Evolutionary conservation across 768 basidiomycete genomes (phyloP).

Genomic region (Cytidiella melzeri): DNA sequence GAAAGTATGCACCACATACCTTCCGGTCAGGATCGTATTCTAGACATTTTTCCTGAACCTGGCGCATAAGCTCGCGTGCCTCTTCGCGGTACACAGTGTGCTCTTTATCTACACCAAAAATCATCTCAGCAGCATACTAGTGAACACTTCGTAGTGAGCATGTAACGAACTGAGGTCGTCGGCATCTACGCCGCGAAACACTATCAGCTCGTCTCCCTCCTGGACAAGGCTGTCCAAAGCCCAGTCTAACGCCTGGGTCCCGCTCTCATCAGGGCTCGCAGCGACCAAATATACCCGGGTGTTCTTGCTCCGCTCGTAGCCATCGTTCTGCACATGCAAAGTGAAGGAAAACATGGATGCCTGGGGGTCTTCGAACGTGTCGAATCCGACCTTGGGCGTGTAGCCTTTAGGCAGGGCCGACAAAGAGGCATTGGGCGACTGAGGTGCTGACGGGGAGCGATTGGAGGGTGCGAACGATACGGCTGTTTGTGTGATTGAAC

Average conservation of each 20-base stretch:
- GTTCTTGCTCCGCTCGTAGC: slow-evolving; percentile 65
- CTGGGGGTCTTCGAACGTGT: slow-evolving; percentile 78
- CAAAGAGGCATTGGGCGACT: slow-evolving; percentile 9
- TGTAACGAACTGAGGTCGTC: slow-evolving; percentile 65
- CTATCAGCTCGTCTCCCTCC: slow-evolving; percentile 89
- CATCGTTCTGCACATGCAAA: slow-evolving; percentile 76
- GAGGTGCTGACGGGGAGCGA: slow-evolving; percentile 9
- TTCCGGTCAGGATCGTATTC: slow-evolving; percentile 75
- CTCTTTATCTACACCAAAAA: slow-evolving; percentile 72
- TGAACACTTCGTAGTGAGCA: neutral
- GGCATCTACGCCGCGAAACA: slow-evolving; percentile 85
- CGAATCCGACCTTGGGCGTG: slow-evolving; percentile 76
- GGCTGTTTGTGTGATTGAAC: slow-evolving; percentile 3
- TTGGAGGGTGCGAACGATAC: neutral
- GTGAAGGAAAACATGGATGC: slow-evolving; percentile 88
- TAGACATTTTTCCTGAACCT: slow-evolving; percentile 74
- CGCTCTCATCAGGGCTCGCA: slow-evolving; percentile 82
- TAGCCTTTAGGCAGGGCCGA: slow-evolving; percentile 23
- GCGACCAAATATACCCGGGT: slow-evolving; percentile 91
- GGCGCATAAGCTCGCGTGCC: slow-evolving; percentile 73
- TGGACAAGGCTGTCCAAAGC: slow-evolving; percentile 77
- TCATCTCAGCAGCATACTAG: neutral
- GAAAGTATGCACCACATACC: slow-evolving; percentile 32
- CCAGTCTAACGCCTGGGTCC: slow-evolving; percentile 88
- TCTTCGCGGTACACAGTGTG: slow-evolving; percentile 77